Base-by-base conservation (phyloP, 129 eudicot genomes). In the Flaveria robusta region DNA sequence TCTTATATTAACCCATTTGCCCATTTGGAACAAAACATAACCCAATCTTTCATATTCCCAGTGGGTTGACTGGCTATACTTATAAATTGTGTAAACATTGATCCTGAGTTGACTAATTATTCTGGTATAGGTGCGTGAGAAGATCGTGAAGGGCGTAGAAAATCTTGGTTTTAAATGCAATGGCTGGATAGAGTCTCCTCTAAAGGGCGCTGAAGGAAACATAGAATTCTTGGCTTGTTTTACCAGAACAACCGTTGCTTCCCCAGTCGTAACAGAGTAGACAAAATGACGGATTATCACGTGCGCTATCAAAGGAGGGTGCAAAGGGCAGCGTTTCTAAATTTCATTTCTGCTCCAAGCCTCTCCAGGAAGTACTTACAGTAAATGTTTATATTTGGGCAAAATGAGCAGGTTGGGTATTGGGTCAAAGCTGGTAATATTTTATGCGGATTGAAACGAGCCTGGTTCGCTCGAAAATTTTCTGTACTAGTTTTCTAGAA, bases 121-220 rank as follows among this genome's bases (percentile, higher is more conserved):
- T 39, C 26, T 7, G 27, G 26, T 72, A 42, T 77, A 95, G 99
- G 96, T 91, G 66, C 85, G 87, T 77, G 91, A 85, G 70, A 95
- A 70, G 85, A 89, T 95, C 50, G 76, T 95, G 55, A 86, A 83
- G 39, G 97, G 96, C 19, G 87, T 95, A 1, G 90, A 95, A 86
- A 86, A 75, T 42, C 68, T 77, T 70, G 97, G 97, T 45, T 91
- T 95, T 59, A 18, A 77, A 45, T 87, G 92, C 82, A 87, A 79
- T 70, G 97, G 99, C 5, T 95, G 97, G 96, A 95, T 95, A 29
- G 97, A 91, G 74, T 95, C 99, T 68, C 99, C 99, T 0, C 45
- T 95, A 50, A 95, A 91, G 75, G 99, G 99, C 34, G 99, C 99
- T 41, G 97, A 89, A 68, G 97, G 97, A 19, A 95, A 95, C 76